Evolutionary conservation across 1,284 basidiomycete species (phyloP), one percentile per base, ranked within the genome.

Genomic region (Peniophora sp.): DNA sequence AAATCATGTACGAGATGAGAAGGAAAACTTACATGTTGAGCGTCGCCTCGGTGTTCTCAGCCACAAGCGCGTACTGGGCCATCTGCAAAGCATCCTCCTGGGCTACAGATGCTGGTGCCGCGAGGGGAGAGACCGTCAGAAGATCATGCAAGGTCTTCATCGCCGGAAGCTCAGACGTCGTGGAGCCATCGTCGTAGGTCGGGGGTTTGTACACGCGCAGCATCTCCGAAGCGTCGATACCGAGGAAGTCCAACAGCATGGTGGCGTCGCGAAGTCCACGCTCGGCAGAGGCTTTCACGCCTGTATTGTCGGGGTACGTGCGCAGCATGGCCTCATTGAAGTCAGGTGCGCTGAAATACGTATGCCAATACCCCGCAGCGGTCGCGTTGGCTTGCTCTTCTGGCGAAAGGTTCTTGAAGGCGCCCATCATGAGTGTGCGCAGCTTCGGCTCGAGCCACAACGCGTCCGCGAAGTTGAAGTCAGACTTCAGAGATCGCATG

Each of bases 401-500:
- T n/a, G 16, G 53, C 25, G 27, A 48, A 11, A 20, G 58, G 49
- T 45, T 55, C 34, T 8, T 39, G 52, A 25, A 63, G 9, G 59
- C 50, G 3, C 56, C 52, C 1, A 51, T 43, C 22, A 59, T 34
- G 23, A 53, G 52, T n/a, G 56, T 49, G 8, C 32, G 45, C 6
- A 68, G 57, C 41, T 68, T 67, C 1, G 63, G 64, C 2, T 61
- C 51, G 56, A 67, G 59, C 38, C 61, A 60, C 12, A 64, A 46
- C 27, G 67, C 56, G 43, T 69, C 63, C 1, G 58, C 48, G 19
- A 57, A 52, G 0, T 56, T 64, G 52, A 72, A 71, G 45, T 71
- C 69, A 14, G 61, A 61, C 11, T 62, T 53, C 8, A 69, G 43
- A 20, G 64, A 53, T 0, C 63, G 59, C 1, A 57, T 17, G 19